A percentile compares a stretch with the other conserved stretches of the same genome.
Conservation (phyloP, 225 moss, liverwort and hornwort genomes). For the Takakia lepidozioides region DNA sequence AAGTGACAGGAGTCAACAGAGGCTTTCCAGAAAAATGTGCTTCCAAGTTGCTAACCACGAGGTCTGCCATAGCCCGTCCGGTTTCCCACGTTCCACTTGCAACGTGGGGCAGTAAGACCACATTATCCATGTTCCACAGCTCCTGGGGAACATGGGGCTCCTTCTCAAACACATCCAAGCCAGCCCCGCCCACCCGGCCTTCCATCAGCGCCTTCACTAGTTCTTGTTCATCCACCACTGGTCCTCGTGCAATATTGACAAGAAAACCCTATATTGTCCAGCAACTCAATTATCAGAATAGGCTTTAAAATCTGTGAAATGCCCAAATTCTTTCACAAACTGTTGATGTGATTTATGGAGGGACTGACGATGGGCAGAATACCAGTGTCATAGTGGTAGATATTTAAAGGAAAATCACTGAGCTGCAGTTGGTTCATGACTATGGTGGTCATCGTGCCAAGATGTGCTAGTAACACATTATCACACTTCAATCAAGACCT, state of each 20-base stretch:
- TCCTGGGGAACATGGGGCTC: conserved; percentile 72
- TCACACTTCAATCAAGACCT: neutral
- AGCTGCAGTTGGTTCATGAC: neutral
- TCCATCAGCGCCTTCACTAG: conserved; percentile 67
- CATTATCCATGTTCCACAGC: conserved; percentile 64
- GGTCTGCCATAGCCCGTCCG: conserved; percentile 51
- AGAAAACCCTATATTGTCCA: conserved; percentile 67
- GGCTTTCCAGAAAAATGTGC: conserved; percentile 60
- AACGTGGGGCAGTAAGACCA: conserved; percentile 64
- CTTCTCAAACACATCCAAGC: conserved; percentile 67
- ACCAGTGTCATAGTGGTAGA: neutral
- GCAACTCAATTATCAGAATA: conserved; percentile 1
- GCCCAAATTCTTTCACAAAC: neutral
- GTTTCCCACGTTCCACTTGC: conserved; percentile 65
- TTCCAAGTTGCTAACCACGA: conserved; percentile 52
- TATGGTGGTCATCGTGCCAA: neutral
- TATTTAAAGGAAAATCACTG: neutral
- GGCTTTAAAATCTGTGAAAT: neutral
- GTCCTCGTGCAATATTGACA: conserved; percentile 64
- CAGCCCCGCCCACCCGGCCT: conserved; percentile 65
- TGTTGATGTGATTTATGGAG: neutral
- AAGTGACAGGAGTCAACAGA: conserved; percentile 35
- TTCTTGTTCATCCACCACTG: conserved; percentile 59
- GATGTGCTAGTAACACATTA: too few species aligned
- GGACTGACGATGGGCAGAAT: conserved; percentile 1